phyloP scores from a whole-genome alignment of 805 yeast species.

The Pichia manshurica region DNA sequence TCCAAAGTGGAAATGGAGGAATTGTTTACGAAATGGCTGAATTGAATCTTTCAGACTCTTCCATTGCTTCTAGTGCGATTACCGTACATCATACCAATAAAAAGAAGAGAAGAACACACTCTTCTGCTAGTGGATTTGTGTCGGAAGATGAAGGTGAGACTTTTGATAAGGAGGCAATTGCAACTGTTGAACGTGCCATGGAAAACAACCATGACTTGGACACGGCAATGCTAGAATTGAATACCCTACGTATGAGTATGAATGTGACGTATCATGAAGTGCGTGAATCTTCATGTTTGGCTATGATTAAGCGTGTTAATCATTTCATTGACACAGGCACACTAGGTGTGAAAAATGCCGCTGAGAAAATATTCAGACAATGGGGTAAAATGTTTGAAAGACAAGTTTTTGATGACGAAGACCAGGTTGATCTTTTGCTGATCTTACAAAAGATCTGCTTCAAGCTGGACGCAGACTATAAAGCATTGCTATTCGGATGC shows the following conservation, averaged over 20 bases:
- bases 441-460: constrained; percentile 43
- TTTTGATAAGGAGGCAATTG: constrained; percentile 84
- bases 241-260: constrained; percentile 96
- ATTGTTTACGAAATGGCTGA: constrained; percentile 39
- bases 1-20: constrained; percentile 28
- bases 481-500: constrained; percentile 45
- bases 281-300: constrained; percentile 69
- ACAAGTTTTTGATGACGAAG: constrained; percentile 77
- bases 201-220: constrained; percentile 90
- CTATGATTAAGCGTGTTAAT: constrained; percentile 62
- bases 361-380: constrained; percentile 62
- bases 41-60: constrained; percentile 47
- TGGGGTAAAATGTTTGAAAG: constrained; percentile 83
- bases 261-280: constrained; percentile 93
- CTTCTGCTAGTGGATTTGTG: constrained; percentile 32
- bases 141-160: constrained; percentile 52
- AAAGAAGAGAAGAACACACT: constrained; percentile 35
- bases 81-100: constrained; percentile 24
- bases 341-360: constrained; percentile 69
- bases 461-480: constrained; percentile 39
- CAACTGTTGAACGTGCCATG: constrained; percentile 87
- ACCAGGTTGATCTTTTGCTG: constrained; percentile 65
- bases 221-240: constrained; percentile 86
- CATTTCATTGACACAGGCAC: constrained; percentile 77
- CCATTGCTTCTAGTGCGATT: constrained; percentile 45